These are phyloP conservation scores for Nepenthes gracilis DNA, from an alignment of 148 eudicot genomes.

Conservation along the genomic window DNA sequence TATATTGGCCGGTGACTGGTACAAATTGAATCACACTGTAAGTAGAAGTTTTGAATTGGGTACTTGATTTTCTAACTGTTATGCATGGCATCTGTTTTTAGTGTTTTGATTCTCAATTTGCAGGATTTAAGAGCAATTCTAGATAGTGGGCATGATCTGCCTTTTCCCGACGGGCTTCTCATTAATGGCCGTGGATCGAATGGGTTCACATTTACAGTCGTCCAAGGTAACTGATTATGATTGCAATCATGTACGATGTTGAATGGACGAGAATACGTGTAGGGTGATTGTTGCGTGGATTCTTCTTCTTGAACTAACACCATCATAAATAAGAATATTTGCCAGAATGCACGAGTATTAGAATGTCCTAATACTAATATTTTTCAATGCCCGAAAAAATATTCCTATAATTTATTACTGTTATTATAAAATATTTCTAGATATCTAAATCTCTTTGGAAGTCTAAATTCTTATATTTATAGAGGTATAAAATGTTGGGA, in stretches of 20 bases:
- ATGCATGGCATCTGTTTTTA: background rate
- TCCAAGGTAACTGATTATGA: slow-evolving; percentile 31
- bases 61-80: background rate
- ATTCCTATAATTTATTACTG: no score
- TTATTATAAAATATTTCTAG: no score
- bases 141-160: slow-evolving; percentile 41
- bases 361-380: no score
- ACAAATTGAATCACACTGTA: slow-evolving; percentile 51
- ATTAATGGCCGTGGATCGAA: slow-evolving; percentile 57
- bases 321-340: no score
- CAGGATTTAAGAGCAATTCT: slow-evolving; percentile 40
- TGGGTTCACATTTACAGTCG: slow-evolving; percentile 47
- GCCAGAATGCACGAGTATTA: no score
- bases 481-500: no score
- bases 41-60: slow-evolving; percentile 8
- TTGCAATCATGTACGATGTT: background rate
- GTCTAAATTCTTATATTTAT: no score
- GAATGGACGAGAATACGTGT: no score
- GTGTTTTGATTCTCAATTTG: background rate
- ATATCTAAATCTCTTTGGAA: no score
- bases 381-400: no score
- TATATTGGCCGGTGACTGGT: slow-evolving; percentile 62
- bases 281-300: no score
- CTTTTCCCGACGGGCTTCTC: slow-evolving; percentile 60
- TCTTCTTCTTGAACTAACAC: no score